These are phyloP conservation scores for Corrigiola litoralis DNA, from an alignment of 179 eudicot species.

Conservation along the genomic window DNA sequence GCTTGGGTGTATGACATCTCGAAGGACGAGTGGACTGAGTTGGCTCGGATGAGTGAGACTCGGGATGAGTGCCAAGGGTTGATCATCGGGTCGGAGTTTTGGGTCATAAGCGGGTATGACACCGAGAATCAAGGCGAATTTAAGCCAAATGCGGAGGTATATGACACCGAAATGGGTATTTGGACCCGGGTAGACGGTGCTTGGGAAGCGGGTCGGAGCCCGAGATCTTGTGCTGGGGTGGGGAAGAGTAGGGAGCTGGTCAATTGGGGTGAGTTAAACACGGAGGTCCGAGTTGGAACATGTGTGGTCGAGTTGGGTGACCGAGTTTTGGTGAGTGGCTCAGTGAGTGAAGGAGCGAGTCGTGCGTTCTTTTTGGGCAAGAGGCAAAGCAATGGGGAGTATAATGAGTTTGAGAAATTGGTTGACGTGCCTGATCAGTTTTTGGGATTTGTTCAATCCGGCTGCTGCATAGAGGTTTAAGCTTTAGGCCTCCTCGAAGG, in stretches of 20 bases:
- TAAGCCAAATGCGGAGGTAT: constrained; percentile 36
- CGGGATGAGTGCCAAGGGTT: constrained; percentile 60
- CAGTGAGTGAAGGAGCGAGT: constrained; percentile 38
- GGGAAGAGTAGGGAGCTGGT: constrained; percentile 29
- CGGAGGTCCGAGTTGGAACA: constrained; percentile 33
- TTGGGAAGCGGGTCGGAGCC: constrained; percentile 17
- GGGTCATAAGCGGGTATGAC: constrained; percentile 61
- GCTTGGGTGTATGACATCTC: constrained; percentile 52
- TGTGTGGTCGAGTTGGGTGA: constrained; percentile 48
- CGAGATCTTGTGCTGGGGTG: constrained; percentile 31
- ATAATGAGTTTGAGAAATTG: constrained; percentile 34
- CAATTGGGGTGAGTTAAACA: constrained; percentile 36
- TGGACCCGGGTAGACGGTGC: constrained; percentile 49
- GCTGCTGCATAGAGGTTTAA: too few relatives aligned
- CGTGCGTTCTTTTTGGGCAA: constrained; percentile 32
- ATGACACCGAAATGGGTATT: constrained; percentile 35
- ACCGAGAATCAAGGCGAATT: constrained; percentile 56
- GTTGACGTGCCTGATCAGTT: constrained; percentile 41
- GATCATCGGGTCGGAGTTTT: constrained; percentile 46
- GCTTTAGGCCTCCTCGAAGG: too few relatives aligned
- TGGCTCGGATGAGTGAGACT: constrained; percentile 51
- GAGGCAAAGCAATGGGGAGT: constrained; percentile 20
- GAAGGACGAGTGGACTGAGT: constrained; percentile 37
- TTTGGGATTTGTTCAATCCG: constrained; percentile 50
- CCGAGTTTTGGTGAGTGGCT: constrained; percentile 41